Evolutionary conservation across 352 stramenopile species (phyloP).

Genomic region (Phytophthora chlamydospora): DNA sequence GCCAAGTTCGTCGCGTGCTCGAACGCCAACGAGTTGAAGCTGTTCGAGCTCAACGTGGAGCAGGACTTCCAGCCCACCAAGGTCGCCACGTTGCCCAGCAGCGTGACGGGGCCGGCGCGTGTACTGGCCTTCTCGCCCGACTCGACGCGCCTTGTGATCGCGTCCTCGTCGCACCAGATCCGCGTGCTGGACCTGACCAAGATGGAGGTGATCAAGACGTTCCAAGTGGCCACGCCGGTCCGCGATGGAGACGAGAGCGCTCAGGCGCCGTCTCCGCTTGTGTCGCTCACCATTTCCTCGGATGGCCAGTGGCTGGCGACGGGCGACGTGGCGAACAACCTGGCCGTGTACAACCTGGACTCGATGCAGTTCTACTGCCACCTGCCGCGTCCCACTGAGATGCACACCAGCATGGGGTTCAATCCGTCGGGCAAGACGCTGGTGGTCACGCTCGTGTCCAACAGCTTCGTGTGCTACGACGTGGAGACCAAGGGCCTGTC

Average conservation of each 20-base stretch:
- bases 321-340: conserved; percentile 69
- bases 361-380: conserved; percentile 86
- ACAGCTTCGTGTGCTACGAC: conserved; percentile 88
- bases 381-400: conserved; percentile 64
- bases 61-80: conserved; percentile 65
- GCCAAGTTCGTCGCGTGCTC: conserved; percentile 88
- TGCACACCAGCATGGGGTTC: conserved; percentile 83
- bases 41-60: conserved; percentile 80
- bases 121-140: conserved; percentile 81
- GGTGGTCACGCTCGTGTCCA: conserved; percentile 82
- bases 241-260: conserved; percentile 18
- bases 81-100: conserved; percentile 42
- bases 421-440: conserved; percentile 77
- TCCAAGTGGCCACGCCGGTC: conserved; percentile 42
- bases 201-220: conserved; percentile 81
- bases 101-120: conserved; percentile 53
- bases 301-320: conserved; percentile 85
- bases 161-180: conserved; percentile 68
- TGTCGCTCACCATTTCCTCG: conserved; percentile 76
- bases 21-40: conserved; percentile 84
- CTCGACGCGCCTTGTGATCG: conserved; percentile 76
- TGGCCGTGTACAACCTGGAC: conserved; percentile 87
- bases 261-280: conserved; percentile 44
- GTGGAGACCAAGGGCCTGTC: conserved; percentile 82
- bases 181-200: conserved; percentile 74